Conservation (phyloP, 345 rosid genomes). For the Aquilaria sinensis region DNA sequence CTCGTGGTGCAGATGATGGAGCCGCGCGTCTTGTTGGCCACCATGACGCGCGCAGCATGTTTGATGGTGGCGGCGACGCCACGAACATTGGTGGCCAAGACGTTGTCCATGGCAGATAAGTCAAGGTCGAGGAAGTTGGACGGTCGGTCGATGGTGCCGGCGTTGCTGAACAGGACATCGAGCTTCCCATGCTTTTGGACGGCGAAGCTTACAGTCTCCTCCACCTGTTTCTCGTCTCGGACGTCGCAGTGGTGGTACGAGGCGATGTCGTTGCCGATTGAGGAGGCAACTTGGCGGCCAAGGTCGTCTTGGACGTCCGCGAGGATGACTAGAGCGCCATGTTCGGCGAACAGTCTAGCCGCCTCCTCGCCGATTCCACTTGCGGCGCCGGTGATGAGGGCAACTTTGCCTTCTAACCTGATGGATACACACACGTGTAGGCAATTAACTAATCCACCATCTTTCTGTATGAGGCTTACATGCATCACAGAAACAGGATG, state of each 20-base stretch:
- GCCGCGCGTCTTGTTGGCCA: slow-evolving; percentile 42
- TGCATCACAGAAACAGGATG: too few species aligned
- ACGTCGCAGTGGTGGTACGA: slow-evolving; percentile 63
- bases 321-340: slow-evolving; percentile 55
- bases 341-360: slow-evolving; percentile 45
- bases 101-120: slow-evolving; percentile 41
- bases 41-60: slow-evolving; percentile 75
- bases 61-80: slow-evolving; percentile 69
- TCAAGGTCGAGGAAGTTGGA: slow-evolving; percentile 50
- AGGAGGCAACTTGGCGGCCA: slow-evolving; percentile 35
- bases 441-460: too few species aligned
- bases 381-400: slow-evolving; percentile 69
- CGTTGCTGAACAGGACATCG: slow-evolving; percentile 66
- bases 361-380: slow-evolving; percentile 81
- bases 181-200: slow-evolving; percentile 41
- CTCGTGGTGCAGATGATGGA: slow-evolving; percentile 73
- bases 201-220: slow-evolving; percentile 40
- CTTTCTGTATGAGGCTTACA: too few species aligned
- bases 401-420: slow-evolving; percentile 77
- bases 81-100: slow-evolving; percentile 47
- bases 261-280: slow-evolving; percentile 33
- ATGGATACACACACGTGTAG: background rate
- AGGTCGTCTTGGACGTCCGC: slow-evolving; percentile 63
- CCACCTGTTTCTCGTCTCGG: slow-evolving; percentile 59
- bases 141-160: slow-evolving; percentile 58